Evolutionary conservation across 2,329 filamentous ascomycete species (phyloP), one percentile per base, ranked within the genome.

Genomic region (Pseudocercospora musae): DNA sequence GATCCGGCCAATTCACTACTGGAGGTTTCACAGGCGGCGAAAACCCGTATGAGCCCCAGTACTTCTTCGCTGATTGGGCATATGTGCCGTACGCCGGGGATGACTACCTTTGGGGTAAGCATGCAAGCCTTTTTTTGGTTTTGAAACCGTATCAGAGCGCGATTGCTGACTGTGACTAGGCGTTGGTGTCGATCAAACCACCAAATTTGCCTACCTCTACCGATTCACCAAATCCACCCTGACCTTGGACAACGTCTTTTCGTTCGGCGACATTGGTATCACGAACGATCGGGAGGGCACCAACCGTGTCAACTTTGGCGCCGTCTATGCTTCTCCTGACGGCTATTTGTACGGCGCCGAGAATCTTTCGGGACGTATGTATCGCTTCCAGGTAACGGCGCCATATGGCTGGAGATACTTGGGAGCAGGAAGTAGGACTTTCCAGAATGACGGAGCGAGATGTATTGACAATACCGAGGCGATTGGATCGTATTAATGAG

Each of bases 31-130:
- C 52, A 10, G 29, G n/a, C 52, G 13, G 13, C 52, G 21, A 54
- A 33, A 15, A 25, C 44, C 7, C 42, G 7, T 21, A 37, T 15
- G 44, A 49, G 44, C 46, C 60, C 13, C 15, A 31, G 20, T 58
- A 46, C 23, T 54, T 49, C 55, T 60, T 60, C 50, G 58, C 46
- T 25, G 60, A 62, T 37, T 62, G 60, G 60, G 60, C 55, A 7
- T 62, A 58, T 48, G 60, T 62, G n/a, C 48, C 60, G 13, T 46
- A 49, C 25, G 50, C 49, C 11, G 58, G 50, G 2, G 25, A 33
- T 21, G 20, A 29, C 15, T 55, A 60, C 37, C 50, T 60, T 1
- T 60, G 58, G 58, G 58, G 37, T 40, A 8, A 40, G 37, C 37
- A 40, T 18, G 4, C 33, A 4, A 37, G 33, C 33, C 31, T 13